Percentiles rank a stretch among this genome's conserved stretches.
Conservation (phyloP, 1,284 basidiomycete genomes). For the Cerioporus squamosus region DNA sequence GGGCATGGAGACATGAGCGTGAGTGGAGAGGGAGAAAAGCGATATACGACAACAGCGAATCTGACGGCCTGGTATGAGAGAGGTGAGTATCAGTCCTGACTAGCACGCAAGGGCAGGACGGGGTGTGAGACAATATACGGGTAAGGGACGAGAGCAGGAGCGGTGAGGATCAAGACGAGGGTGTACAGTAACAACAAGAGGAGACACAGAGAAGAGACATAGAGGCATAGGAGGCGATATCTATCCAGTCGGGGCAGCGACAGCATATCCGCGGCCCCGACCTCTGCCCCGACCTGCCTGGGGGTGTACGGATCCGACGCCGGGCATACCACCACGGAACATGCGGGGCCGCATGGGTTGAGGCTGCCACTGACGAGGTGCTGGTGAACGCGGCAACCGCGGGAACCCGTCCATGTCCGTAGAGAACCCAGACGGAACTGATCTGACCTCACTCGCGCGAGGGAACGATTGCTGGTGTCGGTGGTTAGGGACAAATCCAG, state of each 20-base stretch:
- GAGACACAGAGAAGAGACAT: background rate
- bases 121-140: background rate
- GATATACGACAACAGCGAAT: background rate
- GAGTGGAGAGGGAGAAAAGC: background rate
- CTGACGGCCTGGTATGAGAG: background rate
- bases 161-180: no score
- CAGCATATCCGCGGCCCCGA: conserved; percentile 5
- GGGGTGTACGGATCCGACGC: background rate
- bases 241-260: conserved; percentile 1
- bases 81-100: no score
- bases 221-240: background rate
- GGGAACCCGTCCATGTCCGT: conserved; percentile 20
- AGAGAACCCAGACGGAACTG: background rate
- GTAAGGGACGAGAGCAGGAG: no score
- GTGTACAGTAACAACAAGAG: background rate
- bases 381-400: background rate
- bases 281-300: conserved; percentile 8
- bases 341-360: conserved; percentile 1
- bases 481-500: background rate
- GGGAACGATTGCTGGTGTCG: background rate
- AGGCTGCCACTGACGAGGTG: conserved; percentile 8
- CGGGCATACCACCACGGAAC: conserved; percentile 2
- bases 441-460: background rate
- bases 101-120: background rate
- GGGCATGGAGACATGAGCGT: background rate